Base-by-base conservation (phyloP, 202 grass and related monocot genomes). In the Musa balbisiana region DNA sequence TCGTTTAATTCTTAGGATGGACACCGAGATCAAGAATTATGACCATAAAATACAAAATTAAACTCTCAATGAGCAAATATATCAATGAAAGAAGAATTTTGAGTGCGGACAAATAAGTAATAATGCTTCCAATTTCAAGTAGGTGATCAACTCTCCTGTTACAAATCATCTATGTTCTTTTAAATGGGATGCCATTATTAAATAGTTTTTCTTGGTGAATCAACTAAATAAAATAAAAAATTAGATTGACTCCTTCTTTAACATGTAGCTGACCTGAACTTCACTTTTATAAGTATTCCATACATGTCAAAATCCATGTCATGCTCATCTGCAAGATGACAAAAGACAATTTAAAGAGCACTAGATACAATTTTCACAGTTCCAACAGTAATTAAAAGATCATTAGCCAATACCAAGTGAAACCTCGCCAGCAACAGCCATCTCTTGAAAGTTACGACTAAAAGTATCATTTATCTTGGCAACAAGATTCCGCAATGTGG, bases 401-500 rank as follows among this genome's bases (percentile, higher is more conserved):
- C 53, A 65, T 59, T 65, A 69, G 3, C 83, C 19, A 76, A 65
- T 83, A 98, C 94, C 94, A 51, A 98, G 76, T 73, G 88, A 93
- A 83, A 98, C 88, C 89, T 98, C 94, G 82, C 94, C 94, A 81
- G 94, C 88, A 86, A 98, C 88, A 77, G 94, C 90, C 94, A 98
- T 98, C 81, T 98, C 94, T 91, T 93, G 94, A 83, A 98, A 98
- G 79, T 98, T 98, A 73, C 10, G 84, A 82, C 91, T 86, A 77
- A 93, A 98, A 23, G 88, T 98, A 49, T 85, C 87, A 55, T 93
- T 98, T 91, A 93, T 98, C 89, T 85, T 91, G 71, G 84, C 79
- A 75, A 98, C 88, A 77, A 98, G 88, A 71, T 60, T 73, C 33
- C 83, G 83, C 80, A 98, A 77, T 62, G 86, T 91, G 52, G 86